Base-by-base conservation (phyloP, 2,329 filamentous ascomycete species). In the Verticillium dahliae region DNA sequence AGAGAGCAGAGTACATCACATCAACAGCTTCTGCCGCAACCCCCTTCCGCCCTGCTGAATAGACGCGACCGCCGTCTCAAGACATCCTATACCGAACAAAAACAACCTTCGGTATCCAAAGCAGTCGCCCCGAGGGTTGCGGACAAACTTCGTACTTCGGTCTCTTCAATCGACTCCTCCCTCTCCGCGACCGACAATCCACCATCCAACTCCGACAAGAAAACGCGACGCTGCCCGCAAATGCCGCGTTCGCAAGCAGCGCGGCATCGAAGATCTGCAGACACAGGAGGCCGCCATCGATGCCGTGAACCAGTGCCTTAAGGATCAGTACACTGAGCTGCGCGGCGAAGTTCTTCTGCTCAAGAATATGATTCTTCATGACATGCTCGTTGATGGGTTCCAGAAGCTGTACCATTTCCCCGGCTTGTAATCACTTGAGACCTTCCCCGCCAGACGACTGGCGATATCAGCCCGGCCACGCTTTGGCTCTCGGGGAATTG, bases 401-500 rank as follows among this genome's bases (percentile, higher is more conserved):
- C 57, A 58, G 57, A 58, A 22, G 38, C 38, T 58, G n/a, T 45
- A 45, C 57, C 57, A 27, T 58, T 58, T 45, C 57, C 57, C 27
- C 37, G 37, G 38, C n/a, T 58, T 45, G 37, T 45, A 31, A 22
- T 58, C 38, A 27, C 57, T 18, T 38, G 27, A 27, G 57, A 58
- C 57, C 57, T 58, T 58, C 57, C 57, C 57, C 14, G 57, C 57
- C 57, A 58, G 57, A 58, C 57, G 11, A 27, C 35, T 58, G 22
- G 58, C 33, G 57, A 55, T 35, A 33, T 60, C 15, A 67, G 66
- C 34, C 58, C 63, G 13, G 63, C 62, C 3, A 67, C 65, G 34
- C 63, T 67, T 38, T 67, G 66, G 66, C 63, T 67, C 4, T 66
- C 66, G 14, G 65, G 65, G 15, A 67, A 67, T 33, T 67, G 66